These are phyloP conservation scores for Geotrichum restrictum DNA, from an alignment of 1,139 yeast genomes.

Conservation along the genomic window DNA sequence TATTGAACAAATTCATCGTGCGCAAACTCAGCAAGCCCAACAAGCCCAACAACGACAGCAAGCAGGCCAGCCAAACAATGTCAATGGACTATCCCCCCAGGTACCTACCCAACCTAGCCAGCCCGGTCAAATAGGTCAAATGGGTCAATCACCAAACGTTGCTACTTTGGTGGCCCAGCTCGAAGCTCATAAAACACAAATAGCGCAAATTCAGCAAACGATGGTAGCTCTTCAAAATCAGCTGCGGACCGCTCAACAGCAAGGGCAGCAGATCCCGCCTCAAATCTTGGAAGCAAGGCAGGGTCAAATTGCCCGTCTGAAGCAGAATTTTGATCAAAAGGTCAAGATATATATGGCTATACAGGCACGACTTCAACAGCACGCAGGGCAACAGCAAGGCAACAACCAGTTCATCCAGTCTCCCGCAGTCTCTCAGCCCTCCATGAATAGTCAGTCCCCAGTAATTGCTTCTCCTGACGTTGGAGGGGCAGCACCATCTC, in stretches of 20 bases:
- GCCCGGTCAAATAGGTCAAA: constrained; percentile 27
- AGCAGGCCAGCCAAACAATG: background rate
- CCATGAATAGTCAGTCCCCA: background rate
- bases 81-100: constrained; percentile 10
- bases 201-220: constrained; percentile 25
- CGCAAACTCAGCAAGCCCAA: constrained; percentile 21
- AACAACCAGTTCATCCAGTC: background rate
- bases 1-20: constrained; percentile 11
- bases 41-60: constrained; percentile 20
- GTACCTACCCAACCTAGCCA: constrained; percentile 23
- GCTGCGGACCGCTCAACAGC: constrained; percentile 29
- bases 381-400: constrained; percentile 9
- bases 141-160: background rate
- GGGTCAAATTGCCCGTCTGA: constrained; percentile 24
- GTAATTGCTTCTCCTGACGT: background rate
- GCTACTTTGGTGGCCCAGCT: background rate
- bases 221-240: constrained; percentile 34
- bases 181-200: constrained; percentile 14
- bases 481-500: too few relatives aligned
- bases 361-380: constrained; percentile 11
- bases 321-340: constrained; percentile 22
- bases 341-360: background rate
- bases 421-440: too few relatives aligned
- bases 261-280: constrained; percentile 11
- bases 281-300: constrained; percentile 9